Evolutionary conservation across 768 basidiomycete species (phyloP), one percentile per base, ranked within the genome.

Genomic region (Cantharellus cinnabarinus): DNA sequence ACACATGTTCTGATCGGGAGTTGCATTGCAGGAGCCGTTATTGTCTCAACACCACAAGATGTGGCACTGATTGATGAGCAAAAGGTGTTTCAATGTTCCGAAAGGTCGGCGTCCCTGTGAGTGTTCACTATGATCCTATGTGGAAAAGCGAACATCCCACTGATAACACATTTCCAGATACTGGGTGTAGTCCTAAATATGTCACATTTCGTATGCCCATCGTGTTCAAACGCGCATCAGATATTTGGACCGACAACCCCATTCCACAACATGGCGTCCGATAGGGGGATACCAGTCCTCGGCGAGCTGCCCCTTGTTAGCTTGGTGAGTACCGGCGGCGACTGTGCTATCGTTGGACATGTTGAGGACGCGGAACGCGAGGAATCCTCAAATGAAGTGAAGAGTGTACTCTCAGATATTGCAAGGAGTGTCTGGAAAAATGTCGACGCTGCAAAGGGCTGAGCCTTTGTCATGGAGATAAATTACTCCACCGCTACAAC

Each of bases 41-140:
- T 99, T 60, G 83, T 97, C 2, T 94, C 91, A 0, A 97, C 94
- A 4, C 93, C 94, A 0, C 94, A 99, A 68, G 86, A 94, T 64
- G 85, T 98, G 41, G 86, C 93, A 2, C 75, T 97, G 3, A 76
- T 86, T 3, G 94, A 98, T 67, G 90, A 1, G 77, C 87, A 61
- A 93, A 93, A 64, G 93, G 94, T 0, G 85, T 97, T 34, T 77
- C 83, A 4, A 94, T 94, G 89, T 83, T 97, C 67, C 79, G 79
- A 58, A 95, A 93, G 69, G 76, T 97, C 4, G 75, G 77, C 15
- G 81, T 97, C 1, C 93, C 94, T 0, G 90, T 94, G 65, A 57
- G 83, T 70, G 4, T 10, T 42, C 10, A 20, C 2, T 20, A 51
- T n/a, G 14, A 37, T 29, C 20, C n/a, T 38, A 44, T 14, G 37